Evolutionary conservation across 495 filamentous ascomycete genomes (phyloP).

Genomic region (Penicillium manginii): DNA sequence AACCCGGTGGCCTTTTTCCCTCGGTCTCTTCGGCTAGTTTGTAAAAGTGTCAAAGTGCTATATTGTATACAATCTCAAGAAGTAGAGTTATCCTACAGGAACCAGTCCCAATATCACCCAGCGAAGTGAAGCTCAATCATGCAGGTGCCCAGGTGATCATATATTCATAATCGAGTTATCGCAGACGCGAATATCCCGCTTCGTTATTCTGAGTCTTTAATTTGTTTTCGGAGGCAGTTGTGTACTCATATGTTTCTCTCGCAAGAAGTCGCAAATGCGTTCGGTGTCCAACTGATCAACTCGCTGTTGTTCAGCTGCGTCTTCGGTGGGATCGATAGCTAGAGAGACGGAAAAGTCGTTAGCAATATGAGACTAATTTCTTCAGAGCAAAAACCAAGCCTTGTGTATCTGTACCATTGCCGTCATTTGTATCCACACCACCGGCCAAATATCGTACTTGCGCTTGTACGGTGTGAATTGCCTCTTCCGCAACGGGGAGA

Average conservation of each 20-base stretch:
- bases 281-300: slow-evolving; percentile 37
- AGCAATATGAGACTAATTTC: not conserved
- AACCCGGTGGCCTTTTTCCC: too few relatives aligned
- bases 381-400: not conserved
- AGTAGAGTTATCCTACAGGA: not conserved
- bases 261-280: slow-evolving; percentile 37
- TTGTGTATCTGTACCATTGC: not conserved
- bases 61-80: not conserved
- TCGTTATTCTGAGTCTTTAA: not conserved
- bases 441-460: not conserved
- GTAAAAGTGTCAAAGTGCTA: not conserved
- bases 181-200: too few relatives aligned
- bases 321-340: not conserved
- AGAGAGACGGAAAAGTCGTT: not conserved
- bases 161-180: not conserved
- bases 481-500: slow-evolving; percentile 9
- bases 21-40: too few relatives aligned
- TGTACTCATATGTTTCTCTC: slow-evolving; percentile 33
- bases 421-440: not conserved
- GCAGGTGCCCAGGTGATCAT: not conserved
- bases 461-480: slow-evolving; percentile 9
- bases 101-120: not conserved
- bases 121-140: not conserved
- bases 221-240: slow-evolving; percentile 10
- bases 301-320: slow-evolving; percentile 19